Base-by-base conservation (phyloP, 768 basidiomycete species). In the Piloderma croceum region DNA sequence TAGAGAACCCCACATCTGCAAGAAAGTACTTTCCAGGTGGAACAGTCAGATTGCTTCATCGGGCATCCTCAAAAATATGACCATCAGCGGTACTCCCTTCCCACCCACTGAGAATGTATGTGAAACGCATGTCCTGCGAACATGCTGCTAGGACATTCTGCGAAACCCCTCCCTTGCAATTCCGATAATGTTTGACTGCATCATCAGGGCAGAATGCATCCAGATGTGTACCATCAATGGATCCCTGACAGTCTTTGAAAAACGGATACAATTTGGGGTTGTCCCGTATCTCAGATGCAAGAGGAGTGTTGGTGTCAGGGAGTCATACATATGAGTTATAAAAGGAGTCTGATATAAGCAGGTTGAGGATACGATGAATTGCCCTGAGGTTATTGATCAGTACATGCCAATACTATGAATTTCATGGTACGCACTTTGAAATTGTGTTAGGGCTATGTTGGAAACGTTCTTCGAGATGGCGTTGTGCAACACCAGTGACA, bases 401-500 rank as follows among this genome's bases (percentile, higher is more conserved):
- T 18, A 7, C 7, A 25, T 15, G 24, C 10, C 29, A 19, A 36
- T 25, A 39, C 19, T 19, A 17, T 22, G 11, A 20, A 35, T n/a
- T 20, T n/a, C n/a, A n/a, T 34, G 27, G 21, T 11, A 46, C 45
- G 13, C 37, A 63, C 66, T 58, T 57, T n/a, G 58, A 62, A n/a
- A 69, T 62, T 1, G 66, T 68, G 19, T 63, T 62, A 9, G 54
- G 60, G 47, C 62, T 62, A 2, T 54, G 39, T 44, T 69, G 67
- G 43, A 71, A 69, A 6, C 54, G 38, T 36, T 69, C 66, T 40
- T 58, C 54, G 31, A 63, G 43, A 31, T 60, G 50, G 4, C 48
- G 36, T 43, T 52, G 55, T 1, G 53, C 39, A 12, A 49, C 29
- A 3, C 64, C 63, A 24, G 57, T 63, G 1, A 51, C 46, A 5